These are phyloP conservation scores for Mycena vitilis DNA, from an alignment of 768 basidiomycete genomes.

Conservation along the genomic window DNA sequence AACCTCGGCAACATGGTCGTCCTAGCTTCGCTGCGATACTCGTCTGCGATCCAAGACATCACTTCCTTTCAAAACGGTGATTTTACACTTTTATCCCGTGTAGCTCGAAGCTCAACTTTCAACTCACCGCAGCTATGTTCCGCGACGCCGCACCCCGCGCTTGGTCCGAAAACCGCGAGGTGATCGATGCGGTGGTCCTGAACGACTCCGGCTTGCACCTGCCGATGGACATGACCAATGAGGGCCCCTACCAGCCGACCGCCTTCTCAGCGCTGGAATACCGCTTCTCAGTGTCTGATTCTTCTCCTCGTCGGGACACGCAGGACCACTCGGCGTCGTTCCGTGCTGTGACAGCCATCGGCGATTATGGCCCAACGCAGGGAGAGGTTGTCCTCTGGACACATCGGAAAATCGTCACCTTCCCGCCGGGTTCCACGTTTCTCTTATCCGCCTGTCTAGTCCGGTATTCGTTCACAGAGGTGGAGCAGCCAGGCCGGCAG, in stretches of 20 bases:
- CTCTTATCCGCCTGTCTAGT: neutral
- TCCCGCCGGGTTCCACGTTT: slow-evolving; percentile 3
- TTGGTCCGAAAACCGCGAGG: neutral
- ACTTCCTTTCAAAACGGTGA: slow-evolving; percentile 12
- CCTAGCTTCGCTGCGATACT: neutral
- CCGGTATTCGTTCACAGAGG: neutral
- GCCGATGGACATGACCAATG: neutral
- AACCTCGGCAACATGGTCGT: neutral
- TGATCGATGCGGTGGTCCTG: neutral
- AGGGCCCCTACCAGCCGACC: neutral
- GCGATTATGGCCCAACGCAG: neutral
- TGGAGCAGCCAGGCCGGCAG: neutral
- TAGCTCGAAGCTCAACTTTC: too few relatives aligned
- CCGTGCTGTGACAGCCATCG: neutral
- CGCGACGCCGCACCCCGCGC: neutral
- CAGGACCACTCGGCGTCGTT: neutral
- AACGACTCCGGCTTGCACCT: neutral
- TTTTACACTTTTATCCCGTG: too few relatives aligned
- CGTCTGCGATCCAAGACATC: neutral
- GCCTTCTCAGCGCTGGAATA: neutral
- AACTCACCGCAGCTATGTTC: too few relatives aligned
- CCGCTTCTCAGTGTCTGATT: neutral
- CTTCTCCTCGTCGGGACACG: neutral
- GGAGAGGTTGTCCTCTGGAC: neutral
- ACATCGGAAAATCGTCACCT: neutral